These are phyloP conservation scores for Tolypocladium tundrense DNA, from an alignment of 2,329 filamentous ascomycete species.

Conservation along the genomic window DNA sequence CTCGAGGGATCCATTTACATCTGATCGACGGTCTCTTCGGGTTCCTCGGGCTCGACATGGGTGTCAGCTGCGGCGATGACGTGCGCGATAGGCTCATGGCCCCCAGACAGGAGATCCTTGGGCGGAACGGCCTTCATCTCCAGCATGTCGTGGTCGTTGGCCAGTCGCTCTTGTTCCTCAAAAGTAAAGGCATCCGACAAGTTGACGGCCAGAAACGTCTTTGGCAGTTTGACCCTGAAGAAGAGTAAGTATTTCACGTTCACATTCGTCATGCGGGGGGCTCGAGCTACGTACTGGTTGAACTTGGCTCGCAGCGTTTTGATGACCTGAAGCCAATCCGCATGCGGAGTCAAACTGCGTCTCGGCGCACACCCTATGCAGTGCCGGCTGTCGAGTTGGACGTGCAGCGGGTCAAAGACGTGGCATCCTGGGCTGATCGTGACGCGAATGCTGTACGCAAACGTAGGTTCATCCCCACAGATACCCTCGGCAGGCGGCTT, in stretches of 20 bases:
- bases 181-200: conserved; percentile 53
- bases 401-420: conserved; percentile 90
- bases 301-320: conserved; percentile 92
- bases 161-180: conserved; percentile 43
- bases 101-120: conserved; percentile 16
- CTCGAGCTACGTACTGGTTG: conserved; percentile 59
- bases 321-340: conserved; percentile 94
- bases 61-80: neutral
- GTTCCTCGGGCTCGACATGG: neutral
- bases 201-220: conserved; percentile 56
- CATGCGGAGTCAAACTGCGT: conserved; percentile 79
- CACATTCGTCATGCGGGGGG: too few species aligned
- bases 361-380: conserved; percentile 92
- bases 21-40: neutral
- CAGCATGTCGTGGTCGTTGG: conserved; percentile 34
- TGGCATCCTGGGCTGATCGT: conserved; percentile 93
- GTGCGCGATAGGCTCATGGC: neutral
- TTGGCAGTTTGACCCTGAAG: conserved; percentile 53
- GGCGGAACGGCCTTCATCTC: conserved; percentile 33
- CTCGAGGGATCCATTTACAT: neutral
- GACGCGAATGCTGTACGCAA: conserved; percentile 93
- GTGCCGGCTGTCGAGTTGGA: conserved; percentile 91
- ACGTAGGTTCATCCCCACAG: conserved; percentile 52
- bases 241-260: neutral
- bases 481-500: conserved; percentile 34